Percentiles rank a stretch among this genome's conserved stretches.
phyloP scores from a whole-genome alignment of 2,329 filamentous ascomycete genomes.

The Botrytis medusae region DNA sequence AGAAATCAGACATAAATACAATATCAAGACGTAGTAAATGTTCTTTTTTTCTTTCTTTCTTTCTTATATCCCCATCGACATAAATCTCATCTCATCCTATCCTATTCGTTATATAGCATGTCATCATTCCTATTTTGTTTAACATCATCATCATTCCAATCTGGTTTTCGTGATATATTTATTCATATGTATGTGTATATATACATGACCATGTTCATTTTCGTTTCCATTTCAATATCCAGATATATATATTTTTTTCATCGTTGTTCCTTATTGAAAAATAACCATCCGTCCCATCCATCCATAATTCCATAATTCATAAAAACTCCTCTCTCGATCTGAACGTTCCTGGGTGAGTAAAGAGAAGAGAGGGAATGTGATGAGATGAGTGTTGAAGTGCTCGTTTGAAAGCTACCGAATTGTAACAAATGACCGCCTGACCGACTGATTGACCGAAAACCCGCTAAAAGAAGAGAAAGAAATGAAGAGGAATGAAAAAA shows the following conservation, averaged over 20 bases:
- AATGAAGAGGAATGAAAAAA: not conserved
- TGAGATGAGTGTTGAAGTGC: not conserved
- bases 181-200: not conserved
- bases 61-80: not conserved
- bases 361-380: not conserved
- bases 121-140: too few species aligned
- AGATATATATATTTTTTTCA: not conserved
- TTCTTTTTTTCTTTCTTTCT: not conserved
- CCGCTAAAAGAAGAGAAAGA: not conserved
- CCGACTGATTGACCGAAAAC: not conserved
- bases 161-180: not conserved
- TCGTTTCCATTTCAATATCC: not conserved
- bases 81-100: not conserved
- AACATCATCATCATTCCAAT: not conserved
- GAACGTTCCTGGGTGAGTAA: not conserved
- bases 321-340: not conserved
- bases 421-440: not conserved
- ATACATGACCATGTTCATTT: not conserved
- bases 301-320: not conserved
- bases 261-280: not conserved
- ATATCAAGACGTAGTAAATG: not conserved
- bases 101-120: too few species aligned
- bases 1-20: not conserved
- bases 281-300: too few species aligned
- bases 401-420: not conserved